A percentile compares a stretch with the other conserved stretches of the same genome.
Evolutionary conservation across 108 stramenopile species (phyloP).

Genomic region (Epithemia pelagica): DNA sequence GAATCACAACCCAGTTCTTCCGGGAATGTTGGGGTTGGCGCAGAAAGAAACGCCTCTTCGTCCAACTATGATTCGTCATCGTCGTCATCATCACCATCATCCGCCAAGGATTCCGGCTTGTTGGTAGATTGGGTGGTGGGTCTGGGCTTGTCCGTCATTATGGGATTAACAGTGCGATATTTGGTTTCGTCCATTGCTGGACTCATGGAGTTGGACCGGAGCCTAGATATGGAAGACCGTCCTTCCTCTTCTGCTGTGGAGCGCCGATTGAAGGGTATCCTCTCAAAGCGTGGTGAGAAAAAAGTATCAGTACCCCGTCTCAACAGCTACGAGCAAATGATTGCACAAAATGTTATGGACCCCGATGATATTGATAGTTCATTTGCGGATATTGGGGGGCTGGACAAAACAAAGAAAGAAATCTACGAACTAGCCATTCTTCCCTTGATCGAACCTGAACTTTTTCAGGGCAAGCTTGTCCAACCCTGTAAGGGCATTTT

Average conservation of each 20-base stretch:
- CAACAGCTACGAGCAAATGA: slow-evolving; percentile 62
- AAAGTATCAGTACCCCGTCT: slow-evolving; percentile 9
- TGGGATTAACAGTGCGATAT: not conserved
- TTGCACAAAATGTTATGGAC: slow-evolving; percentile 81
- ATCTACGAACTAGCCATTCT: slow-evolving; percentile 88
- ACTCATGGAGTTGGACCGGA: not conserved
- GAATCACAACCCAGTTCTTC: no score
- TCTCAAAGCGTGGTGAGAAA: slow-evolving; percentile 15
- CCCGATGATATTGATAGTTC: slow-evolving; percentile 46
- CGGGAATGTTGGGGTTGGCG: no score
- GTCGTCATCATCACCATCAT: not conserved
- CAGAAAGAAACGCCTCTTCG: no score
- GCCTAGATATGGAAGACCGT: not conserved
- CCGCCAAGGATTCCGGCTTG: not conserved
- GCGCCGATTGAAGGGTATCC: slow-evolving; percentile 24
- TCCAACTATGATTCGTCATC: no score
- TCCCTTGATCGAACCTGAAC: slow-evolving; percentile 85
- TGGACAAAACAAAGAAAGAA: slow-evolving; percentile 81
- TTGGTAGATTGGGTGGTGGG: not conserved
- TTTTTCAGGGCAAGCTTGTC: slow-evolving; percentile 62
- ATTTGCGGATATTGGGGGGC: slow-evolving; percentile 88
- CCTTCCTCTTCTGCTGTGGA: not conserved
- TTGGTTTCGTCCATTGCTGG: not conserved
- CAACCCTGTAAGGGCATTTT: slow-evolving; percentile 87
- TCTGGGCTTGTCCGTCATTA: not conserved